These are phyloP conservation scores for Podospora australis DNA, from an alignment of 495 filamentous ascomycete genomes.

Conservation along the genomic window DNA sequence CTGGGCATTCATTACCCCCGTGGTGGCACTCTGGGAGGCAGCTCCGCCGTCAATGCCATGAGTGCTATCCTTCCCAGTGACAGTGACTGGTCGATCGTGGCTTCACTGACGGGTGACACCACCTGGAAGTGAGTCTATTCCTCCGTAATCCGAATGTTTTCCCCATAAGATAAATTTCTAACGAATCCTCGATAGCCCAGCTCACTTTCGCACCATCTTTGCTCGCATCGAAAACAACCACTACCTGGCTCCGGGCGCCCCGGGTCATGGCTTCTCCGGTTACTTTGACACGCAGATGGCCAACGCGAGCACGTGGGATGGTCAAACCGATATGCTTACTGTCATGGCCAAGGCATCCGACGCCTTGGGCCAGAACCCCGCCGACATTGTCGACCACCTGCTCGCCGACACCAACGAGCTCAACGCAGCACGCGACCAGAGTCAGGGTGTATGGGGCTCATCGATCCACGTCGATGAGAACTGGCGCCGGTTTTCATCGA, in stretches of 20 bases:
- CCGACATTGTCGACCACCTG: slow-evolving; percentile 9
- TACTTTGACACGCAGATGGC: slow-evolving; percentile 27
- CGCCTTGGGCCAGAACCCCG: slow-evolving; percentile 11
- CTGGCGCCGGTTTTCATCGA: slow-evolving; percentile 26
- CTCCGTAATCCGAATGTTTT: neutral
- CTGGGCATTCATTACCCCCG: slow-evolving; percentile 41
- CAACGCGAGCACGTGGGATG: slow-evolving; percentile 29
- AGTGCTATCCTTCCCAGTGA: slow-evolving; percentile 29
- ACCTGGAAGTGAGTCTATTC: slow-evolving; percentile 24
- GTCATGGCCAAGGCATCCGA: slow-evolving; percentile 35
- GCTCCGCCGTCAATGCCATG: slow-evolving; percentile 37
- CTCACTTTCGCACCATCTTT: slow-evolving; percentile 32
- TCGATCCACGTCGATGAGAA: slow-evolving; percentile 7
- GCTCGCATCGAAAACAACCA: slow-evolving; percentile 32
- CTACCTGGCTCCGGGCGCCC: slow-evolving; percentile 26
- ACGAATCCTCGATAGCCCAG: slow-evolving; percentile 4
- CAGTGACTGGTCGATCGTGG: slow-evolving; percentile 28
- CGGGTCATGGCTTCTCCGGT: slow-evolving; percentile 36
- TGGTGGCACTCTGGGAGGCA: slow-evolving; percentile 38
- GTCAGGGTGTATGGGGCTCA: slow-evolving; percentile 7
- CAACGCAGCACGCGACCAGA: slow-evolving; percentile 7
- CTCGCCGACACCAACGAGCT: slow-evolving; percentile 14
- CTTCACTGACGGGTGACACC: slow-evolving; percentile 29
- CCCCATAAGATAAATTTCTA: neutral
- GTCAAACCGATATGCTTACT: slow-evolving; percentile 27